Percentiles rank a stretch among this genome's conserved stretches.
Evolutionary conservation across 352 stramenopile species (phyloP).

Genomic region (Globisporangium rhizosaccharum): DNA sequence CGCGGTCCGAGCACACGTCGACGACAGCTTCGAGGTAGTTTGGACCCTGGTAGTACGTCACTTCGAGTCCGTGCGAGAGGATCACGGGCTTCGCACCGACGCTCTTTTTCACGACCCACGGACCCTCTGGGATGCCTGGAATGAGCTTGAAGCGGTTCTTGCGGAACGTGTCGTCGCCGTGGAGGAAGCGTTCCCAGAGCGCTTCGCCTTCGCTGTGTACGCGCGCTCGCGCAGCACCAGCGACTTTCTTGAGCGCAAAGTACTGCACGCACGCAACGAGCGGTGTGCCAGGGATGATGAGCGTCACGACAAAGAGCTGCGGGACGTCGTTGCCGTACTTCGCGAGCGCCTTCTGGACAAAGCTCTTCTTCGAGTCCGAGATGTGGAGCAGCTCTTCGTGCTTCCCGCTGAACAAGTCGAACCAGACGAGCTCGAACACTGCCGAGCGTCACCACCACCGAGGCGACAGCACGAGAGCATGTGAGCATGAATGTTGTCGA

Average conservation of each 20-base stretch:
- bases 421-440: constrained; percentile 85
- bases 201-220: constrained; percentile 24
- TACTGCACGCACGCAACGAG: constrained; percentile 71
- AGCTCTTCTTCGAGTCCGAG: constrained; percentile 60
- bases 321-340: constrained; percentile 65
- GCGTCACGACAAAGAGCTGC: constrained; percentile 68
- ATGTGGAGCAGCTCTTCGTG: constrained; percentile 65
- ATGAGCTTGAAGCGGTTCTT: constrained; percentile 79
- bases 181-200: constrained; percentile 62
- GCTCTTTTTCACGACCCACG: constrained; percentile 80
- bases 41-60: constrained; percentile 51
- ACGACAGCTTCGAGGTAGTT: constrained; percentile 74
- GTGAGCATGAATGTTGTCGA: neutral
- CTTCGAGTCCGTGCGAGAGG: constrained; percentile 54
- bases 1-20: constrained; percentile 67
- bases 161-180: constrained; percentile 60
- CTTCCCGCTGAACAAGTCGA: constrained; percentile 72
- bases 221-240: constrained; percentile 5
- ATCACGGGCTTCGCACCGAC: constrained; percentile 77
- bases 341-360: constrained; percentile 48
- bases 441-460: neutral
- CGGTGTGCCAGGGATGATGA: constrained; percentile 64
- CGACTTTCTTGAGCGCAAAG: constrained; percentile 47
- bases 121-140: constrained; percentile 64
- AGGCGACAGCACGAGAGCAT: neutral